Conservation (phyloP, 345 rosid genomes). For the Dimocarpus longan region DNA sequence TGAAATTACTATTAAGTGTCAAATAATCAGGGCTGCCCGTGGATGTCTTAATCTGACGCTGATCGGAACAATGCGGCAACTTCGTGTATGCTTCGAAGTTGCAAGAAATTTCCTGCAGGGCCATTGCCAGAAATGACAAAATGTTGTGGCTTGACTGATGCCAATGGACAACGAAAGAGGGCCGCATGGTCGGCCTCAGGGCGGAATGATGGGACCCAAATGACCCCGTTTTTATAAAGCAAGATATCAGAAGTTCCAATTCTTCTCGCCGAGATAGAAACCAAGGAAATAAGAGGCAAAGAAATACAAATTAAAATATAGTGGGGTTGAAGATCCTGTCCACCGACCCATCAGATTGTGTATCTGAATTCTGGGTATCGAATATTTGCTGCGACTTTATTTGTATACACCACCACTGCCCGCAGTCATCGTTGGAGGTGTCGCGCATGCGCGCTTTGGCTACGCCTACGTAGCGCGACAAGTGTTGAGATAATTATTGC, state of each 20-base stretch:
- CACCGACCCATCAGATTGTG: constrained; percentile 32
- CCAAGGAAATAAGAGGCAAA: not conserved
- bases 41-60: too few relatives aligned
- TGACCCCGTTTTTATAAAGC: not conserved
- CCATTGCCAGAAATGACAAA: not conserved
- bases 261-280: not conserved
- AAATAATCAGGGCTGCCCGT: too few relatives aligned
- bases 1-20: too few relatives aligned
- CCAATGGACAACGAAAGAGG: not conserved
- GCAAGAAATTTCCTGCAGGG: not conserved
- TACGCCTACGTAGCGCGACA: not conserved
- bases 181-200: constrained; percentile 2
- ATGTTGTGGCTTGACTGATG: not conserved
- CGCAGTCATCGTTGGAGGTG: constrained; percentile 22
- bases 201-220: constrained; percentile 21
- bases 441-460: constrained; percentile 25
- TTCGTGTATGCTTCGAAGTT: not conserved
- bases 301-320: not conserved
- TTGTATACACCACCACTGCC: constrained; percentile 10
- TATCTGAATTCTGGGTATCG: not conserved
- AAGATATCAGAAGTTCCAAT: constrained; percentile 10
- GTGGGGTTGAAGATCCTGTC: constrained; percentile 34
- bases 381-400: constrained; percentile 8
- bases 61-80: not conserved
- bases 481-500: not conserved